A percentile compares a stretch with the other conserved stretches of the same genome.
Evolutionary conservation across 2,329 filamentous ascomycete species (phyloP).

Genomic region (Apiospora koreana): DNA sequence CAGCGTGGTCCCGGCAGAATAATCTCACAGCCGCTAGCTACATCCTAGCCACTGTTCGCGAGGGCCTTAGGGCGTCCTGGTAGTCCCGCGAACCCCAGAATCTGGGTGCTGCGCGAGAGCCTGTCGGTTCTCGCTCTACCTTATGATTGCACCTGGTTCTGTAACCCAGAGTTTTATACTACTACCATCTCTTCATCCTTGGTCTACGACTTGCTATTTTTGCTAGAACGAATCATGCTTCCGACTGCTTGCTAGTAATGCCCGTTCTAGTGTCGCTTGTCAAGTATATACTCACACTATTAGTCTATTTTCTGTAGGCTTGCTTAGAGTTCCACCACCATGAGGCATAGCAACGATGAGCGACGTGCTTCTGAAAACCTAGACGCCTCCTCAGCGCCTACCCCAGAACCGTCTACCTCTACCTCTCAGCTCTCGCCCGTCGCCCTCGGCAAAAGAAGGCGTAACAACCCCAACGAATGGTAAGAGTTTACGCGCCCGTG

Average conservation of each 20-base stretch:
- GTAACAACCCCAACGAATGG: slow-evolving; percentile 11
- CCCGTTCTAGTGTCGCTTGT: not conserved
- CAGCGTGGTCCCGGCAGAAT: too few relatives aligned
- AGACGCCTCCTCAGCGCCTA: not conserved
- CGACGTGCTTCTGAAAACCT: not conserved
- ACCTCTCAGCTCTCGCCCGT: not conserved
- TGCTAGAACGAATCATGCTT: not conserved
- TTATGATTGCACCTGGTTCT: not conserved
- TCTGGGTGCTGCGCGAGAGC: slow-evolving; percentile 11
- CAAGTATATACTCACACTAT: not conserved
- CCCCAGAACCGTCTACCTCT: not conserved
- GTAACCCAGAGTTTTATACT: not conserved
- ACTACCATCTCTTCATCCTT: not conserved
- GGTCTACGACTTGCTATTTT: not conserved
- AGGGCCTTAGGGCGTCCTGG: not conserved
- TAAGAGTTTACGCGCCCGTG: not conserved
- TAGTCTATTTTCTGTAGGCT: not conserved
- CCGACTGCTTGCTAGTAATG: not conserved
- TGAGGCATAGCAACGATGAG: not conserved
- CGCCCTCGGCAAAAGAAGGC: slow-evolving; percentile 9
- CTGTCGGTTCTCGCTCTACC: slow-evolving; percentile 12
- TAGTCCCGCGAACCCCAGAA: slow-evolving; percentile 10
- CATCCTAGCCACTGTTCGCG: not conserved
- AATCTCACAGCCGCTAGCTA: too few relatives aligned
- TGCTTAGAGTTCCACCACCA: not conserved